These are phyloP conservation scores for Penicillium sp. DNA, from an alignment of 2,329 filamentous ascomycete species.

Conservation along the genomic window DNA sequence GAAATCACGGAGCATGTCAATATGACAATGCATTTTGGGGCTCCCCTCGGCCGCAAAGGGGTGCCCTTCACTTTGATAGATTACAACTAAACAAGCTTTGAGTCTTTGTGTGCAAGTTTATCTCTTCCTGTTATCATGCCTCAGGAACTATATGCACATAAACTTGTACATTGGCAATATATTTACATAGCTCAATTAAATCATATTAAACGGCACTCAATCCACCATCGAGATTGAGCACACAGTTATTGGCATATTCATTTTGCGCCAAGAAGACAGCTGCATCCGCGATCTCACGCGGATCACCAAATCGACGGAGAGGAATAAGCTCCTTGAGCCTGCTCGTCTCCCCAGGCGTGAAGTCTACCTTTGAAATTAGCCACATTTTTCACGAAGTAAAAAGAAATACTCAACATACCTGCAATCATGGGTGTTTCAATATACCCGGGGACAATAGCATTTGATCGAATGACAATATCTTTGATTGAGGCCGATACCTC, in stretches of 20 bases:
- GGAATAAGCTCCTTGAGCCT: constrained; percentile 57
- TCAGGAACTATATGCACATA: background rate
- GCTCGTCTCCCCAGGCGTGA: constrained; percentile 36
- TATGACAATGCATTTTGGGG: background rate
- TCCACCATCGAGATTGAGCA: constrained; percentile 82
- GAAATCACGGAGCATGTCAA: background rate
- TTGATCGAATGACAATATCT: constrained; percentile 67
- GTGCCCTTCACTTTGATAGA: background rate
- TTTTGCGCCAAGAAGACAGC: constrained; percentile 75
- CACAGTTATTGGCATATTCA: constrained; percentile 80
- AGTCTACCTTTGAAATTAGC: constrained; percentile 37
- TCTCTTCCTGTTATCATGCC: background rate
- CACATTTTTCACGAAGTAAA: background rate
- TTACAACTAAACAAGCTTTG: background rate
- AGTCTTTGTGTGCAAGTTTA: background rate
- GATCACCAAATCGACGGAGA: constrained; percentile 62
- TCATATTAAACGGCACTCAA: constrained; percentile 61
- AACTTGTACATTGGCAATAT: background rate
- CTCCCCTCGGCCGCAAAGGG: background rate
- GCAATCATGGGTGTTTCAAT: constrained; percentile 77
- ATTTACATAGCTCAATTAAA: background rate
- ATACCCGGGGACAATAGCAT: constrained; percentile 80
- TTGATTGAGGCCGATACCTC: constrained; percentile 52
- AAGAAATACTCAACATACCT: constrained; percentile 47
- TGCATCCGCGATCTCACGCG: constrained; percentile 76